These are phyloP conservation scores for Blastobotrys illinoisensis DNA, from an alignment of 1,139 yeast genomes.

Conservation along the genomic window DNA sequence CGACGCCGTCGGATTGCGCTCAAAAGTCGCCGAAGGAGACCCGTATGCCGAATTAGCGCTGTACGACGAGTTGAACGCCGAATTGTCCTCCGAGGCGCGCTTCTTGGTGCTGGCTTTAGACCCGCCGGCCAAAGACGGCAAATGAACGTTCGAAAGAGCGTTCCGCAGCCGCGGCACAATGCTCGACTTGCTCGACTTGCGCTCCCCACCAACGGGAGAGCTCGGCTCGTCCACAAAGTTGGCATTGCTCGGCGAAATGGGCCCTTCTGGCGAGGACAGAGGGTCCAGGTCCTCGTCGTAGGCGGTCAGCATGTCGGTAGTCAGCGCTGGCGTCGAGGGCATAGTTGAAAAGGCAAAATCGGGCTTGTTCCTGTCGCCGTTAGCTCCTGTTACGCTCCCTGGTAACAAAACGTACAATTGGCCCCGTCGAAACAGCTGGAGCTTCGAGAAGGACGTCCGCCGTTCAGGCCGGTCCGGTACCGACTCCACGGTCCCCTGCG, in stretches of 20 bases:
- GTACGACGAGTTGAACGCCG: not conserved
- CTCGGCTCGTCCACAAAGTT: not conserved
- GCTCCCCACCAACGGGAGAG: not conserved
- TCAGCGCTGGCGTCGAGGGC: constrained; percentile 3
- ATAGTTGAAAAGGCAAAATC: not conserved
- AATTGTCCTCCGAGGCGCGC: constrained; percentile 12
- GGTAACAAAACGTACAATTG: not conserved
- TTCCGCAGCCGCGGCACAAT: constrained; percentile 17
- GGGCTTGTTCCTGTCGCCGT: not conserved
- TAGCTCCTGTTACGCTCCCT: not conserved
- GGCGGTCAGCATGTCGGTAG: constrained; percentile 8
- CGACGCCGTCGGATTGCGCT: not conserved
- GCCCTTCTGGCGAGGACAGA: not conserved
- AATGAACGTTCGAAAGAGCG: constrained; percentile 22
- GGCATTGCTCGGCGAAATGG: constrained; percentile 7
- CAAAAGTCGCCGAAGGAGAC: not conserved
- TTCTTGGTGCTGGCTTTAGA: not conserved
- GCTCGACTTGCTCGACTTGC: constrained; percentile 5
- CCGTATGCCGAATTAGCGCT: not conserved
- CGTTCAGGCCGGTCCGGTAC: not conserved
- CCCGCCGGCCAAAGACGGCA: constrained; percentile 10
- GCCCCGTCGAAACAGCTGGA: not conserved
- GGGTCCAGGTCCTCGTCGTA: constrained; percentile 5
- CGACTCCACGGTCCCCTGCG: not conserved
- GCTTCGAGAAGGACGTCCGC: not conserved